Percentiles rank a stretch among this genome's conserved stretches.
phyloP scores from a whole-genome alignment of 495 filamentous ascomycete genomes.

The Parathielavia appendiculata region DNA sequence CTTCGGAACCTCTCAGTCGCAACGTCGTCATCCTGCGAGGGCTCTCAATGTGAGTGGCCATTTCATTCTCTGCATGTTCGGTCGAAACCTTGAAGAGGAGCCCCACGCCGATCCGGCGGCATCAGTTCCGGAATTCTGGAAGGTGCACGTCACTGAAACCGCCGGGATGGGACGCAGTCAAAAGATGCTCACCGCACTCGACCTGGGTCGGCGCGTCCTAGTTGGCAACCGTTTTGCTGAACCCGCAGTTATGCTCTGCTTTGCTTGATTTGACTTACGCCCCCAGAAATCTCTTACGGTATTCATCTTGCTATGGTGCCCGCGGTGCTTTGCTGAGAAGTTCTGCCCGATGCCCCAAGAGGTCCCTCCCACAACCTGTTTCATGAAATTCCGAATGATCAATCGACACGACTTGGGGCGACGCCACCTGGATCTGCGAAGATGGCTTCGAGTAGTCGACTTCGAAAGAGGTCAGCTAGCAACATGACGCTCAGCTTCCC shows the following conservation, averaged over 20 bases:
- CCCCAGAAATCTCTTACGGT: background rate
- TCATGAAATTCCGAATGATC: background rate
- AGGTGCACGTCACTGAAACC: background rate
- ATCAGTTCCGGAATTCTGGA: background rate
- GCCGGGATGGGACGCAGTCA: background rate
- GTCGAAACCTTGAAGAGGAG: background rate
- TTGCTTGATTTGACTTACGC: background rate
- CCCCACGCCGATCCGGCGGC: background rate
- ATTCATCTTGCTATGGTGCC: background rate
- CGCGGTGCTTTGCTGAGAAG: background rate
- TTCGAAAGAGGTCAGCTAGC: background rate
- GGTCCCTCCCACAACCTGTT: background rate
- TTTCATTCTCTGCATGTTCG: background rate
- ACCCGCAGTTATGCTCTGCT: background rate
- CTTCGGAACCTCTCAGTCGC: background rate
- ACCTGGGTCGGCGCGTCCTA: background rate
- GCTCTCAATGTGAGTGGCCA: background rate
- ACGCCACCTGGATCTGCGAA: background rate
- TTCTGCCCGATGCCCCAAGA: background rate
- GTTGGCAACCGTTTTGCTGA: background rate
- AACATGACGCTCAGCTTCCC: constrained; percentile 48
- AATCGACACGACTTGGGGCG: background rate
- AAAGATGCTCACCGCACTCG: background rate
- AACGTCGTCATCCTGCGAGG: background rate
- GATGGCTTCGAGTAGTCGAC: background rate